phyloP scores from a whole-genome alignment of 495 filamentous ascomycete genomes.

The Penicillium canescens region DNA sequence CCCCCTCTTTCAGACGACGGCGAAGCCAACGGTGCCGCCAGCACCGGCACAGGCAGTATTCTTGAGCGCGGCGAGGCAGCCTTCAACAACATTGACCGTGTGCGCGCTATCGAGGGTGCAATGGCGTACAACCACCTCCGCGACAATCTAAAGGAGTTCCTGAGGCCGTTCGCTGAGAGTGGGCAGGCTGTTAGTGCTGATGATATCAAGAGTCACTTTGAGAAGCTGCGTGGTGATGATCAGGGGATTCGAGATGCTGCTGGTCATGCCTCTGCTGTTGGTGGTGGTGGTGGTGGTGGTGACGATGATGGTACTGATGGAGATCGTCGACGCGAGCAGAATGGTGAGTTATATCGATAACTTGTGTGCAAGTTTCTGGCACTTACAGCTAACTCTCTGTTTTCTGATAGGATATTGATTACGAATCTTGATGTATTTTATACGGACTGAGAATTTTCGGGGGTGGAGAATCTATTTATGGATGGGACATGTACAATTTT shows the following conservation, averaged over 20 bases:
- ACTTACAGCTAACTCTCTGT: neutral
- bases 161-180: slow-evolving; percentile 90
- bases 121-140: slow-evolving; percentile 97
- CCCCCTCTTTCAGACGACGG: slow-evolving; percentile 73
- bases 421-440: neutral
- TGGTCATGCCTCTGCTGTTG: slow-evolving; percentile 29
- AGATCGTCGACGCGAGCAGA: slow-evolving; percentile 36
- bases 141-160: slow-evolving; percentile 88
- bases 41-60: slow-evolving; percentile 68
- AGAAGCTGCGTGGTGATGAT: slow-evolving; percentile 86
- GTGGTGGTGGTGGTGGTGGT: slow-evolving; percentile 15
- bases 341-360: slow-evolving; percentile 26
- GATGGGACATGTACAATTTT: slow-evolving; percentile 1
- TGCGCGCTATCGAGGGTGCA: slow-evolving; percentile 91
- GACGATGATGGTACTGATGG: slow-evolving; percentile 21
- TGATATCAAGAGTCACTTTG: slow-evolving; percentile 95
- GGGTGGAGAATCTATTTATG: neutral
- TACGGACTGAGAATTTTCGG: neutral
- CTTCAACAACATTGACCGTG: slow-evolving; percentile 84
- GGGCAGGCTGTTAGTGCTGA: slow-evolving; percentile 84
- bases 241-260: slow-evolving; percentile 51
- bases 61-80: slow-evolving; percentile 89
- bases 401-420: slow-evolving; percentile 18
- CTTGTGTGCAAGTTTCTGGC: neutral
- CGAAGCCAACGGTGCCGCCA: slow-evolving; percentile 44